Conservation (phyloP, 2,329 filamentous ascomycete genomes). For the Neofusicoccum sp. region DNA sequence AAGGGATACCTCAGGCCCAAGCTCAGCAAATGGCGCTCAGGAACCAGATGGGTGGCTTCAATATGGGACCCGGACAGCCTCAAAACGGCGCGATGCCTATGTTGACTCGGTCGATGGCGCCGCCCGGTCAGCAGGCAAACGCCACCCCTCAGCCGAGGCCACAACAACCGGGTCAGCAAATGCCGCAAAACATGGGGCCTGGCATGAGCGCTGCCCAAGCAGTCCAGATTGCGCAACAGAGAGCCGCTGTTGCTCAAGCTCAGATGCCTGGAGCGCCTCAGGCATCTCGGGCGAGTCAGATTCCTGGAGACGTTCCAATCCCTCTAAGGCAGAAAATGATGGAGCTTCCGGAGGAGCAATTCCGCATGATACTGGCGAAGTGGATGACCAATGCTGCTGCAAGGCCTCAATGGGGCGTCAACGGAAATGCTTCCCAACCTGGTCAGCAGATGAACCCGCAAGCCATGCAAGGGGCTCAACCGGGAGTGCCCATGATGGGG, state of each 20-base stretch:
- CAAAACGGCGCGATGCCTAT: constrained; percentile 48
- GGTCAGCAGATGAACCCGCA: constrained; percentile 34
- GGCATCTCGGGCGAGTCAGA: constrained; percentile 34
- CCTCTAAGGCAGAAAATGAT: constrained; percentile 33
- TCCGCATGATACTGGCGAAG: constrained; percentile 20
- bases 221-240: constrained; percentile 36
- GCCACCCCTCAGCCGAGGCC: constrained; percentile 36
- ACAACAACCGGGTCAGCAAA: constrained; percentile 34
- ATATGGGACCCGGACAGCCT: constrained; percentile 39
- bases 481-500: constrained; percentile 30
- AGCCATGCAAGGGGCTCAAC: constrained; percentile 24
- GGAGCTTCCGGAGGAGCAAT: constrained; percentile 35
- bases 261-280: constrained; percentile 28
- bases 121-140: constrained; percentile 43
- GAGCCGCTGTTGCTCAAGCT: constrained; percentile 27
- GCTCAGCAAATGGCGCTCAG: constrained; percentile 39
- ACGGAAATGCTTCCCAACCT: constrained; percentile 22
- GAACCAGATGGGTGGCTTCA: constrained; percentile 48
- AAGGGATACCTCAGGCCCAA: constrained; percentile 22
- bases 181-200: constrained; percentile 29
- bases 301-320: constrained; percentile 31
- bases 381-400: not conserved
- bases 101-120: constrained; percentile 48
- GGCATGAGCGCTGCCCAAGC: constrained; percentile 29
- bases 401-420: not conserved